Evolutionary conservation across 208 protist species (phyloP), one percentile per base, ranked within the genome.

Genomic region (Leptomonas seymouri): DNA sequence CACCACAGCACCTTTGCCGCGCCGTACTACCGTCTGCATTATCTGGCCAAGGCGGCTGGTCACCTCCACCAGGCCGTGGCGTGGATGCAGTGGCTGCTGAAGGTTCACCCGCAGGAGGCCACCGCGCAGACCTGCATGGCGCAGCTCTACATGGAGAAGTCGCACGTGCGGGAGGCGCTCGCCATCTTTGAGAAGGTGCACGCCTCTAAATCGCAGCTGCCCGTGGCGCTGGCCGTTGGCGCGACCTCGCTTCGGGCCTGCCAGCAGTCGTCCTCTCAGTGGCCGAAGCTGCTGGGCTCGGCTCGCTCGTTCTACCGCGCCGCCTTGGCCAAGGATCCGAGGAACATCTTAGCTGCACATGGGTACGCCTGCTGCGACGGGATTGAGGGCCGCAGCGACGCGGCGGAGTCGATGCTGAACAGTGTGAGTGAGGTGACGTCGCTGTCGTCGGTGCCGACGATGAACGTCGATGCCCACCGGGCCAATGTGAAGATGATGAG

Each of bases 301-400:
- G 54, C 78, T 16, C 58, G 88, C 81, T 5, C 84, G n/a, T 76
- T 71, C 15, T 96, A 88, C 70, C 27, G 41, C n/a, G 77, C 82
- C 28, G 88, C 82, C 3, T 78, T 96, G 44, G 54, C 70, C 18
- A 56, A 76, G 57, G 91, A 96, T 56, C 63, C 78, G 44, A 74
- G 75, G 42, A 96, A 96, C 63, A 73, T 96, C 14, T 64, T 94
- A 6, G 91, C 88, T 0, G 88, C 87, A 5, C 91, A 96, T 72
- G 91, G 91, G 34, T 69, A 93, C 44, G 88, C 88, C 44, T 96
- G 88, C 76, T 96, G 91, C 79, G 65, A 93, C 28, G 88, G 82
- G 21, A 65, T 94, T 0, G 85, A 89, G 67, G 75, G 72, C 14
- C 57, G 86, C 44, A 75, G 78, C 64, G 85, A 93, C 45, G 77